A percentile compares a stretch with the other conserved stretches of the same genome.
These are phyloP conservation scores for Tricharina praecox DNA, from an alignment of 495 filamentous ascomycete genomes.

Conservation along the genomic window DNA sequence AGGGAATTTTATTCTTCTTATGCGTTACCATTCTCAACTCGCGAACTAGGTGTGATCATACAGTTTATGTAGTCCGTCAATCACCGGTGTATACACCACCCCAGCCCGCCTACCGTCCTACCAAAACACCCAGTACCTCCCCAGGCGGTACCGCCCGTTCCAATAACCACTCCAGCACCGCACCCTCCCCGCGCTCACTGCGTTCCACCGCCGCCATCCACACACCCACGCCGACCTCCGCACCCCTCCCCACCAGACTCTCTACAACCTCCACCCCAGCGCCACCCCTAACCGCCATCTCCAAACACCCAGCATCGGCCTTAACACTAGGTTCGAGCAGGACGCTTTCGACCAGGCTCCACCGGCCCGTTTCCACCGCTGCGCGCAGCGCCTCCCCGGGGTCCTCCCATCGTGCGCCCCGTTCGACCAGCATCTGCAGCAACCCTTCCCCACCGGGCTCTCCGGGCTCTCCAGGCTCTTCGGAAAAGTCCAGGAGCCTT, in stretches of 20 bases:
- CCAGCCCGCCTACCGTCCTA: neutral
- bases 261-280: neutral
- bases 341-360: neutral
- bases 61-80: no score
- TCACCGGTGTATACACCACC: no score
- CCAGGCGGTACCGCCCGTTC: neutral
- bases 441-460: neutral
- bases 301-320: neutral
- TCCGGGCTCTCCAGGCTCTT: no score
- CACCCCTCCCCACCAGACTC: neutral
- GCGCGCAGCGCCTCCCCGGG: neutral
- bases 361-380: neutral
- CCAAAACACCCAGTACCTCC: neutral
- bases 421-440: neutral
- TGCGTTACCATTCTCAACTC: no score
- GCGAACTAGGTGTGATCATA: no score
- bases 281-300: neutral
- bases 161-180: neutral
- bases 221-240: neutral
- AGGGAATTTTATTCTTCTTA: no score
- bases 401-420: neutral
- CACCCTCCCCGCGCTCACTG: neutral
- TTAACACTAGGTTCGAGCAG: neutral
- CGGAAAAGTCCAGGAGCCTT: neutral
- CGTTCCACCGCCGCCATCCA: neutral